Percentiles rank a stretch among this genome's conserved stretches.
Conservation (phyloP, 805 yeast species). For the Candida ascalaphidarum region DNA sequence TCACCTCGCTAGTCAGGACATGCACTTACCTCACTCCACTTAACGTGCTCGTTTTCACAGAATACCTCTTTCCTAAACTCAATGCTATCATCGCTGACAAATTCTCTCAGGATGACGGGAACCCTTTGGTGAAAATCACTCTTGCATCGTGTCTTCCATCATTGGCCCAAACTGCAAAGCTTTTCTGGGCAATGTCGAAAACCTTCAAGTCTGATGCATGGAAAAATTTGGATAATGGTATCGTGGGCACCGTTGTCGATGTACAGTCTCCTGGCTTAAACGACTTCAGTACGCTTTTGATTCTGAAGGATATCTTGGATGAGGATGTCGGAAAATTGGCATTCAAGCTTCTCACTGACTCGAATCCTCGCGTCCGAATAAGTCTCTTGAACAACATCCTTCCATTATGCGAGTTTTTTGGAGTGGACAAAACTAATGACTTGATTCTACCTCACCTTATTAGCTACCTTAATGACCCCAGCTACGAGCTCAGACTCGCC, state of each 20-base stretch:
- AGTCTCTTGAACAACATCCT: slow-evolving; percentile 64
- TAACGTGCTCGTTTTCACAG: slow-evolving; percentile 71
- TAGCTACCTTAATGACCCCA: slow-evolving; percentile 80
- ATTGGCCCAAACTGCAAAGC: slow-evolving; percentile 56
- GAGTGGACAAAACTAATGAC: slow-evolving; percentile 83
- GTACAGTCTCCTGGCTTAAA: slow-evolving; percentile 14
- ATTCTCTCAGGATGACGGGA: slow-evolving; percentile 16
- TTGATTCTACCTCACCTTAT: slow-evolving; percentile 82
- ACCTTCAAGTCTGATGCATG: slow-evolving; percentile 29
- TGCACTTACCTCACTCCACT: slow-evolving; percentile 63
- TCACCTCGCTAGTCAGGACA: slow-evolving; percentile 59
- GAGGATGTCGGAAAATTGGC: slow-evolving; percentile 59
- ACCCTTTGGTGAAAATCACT: slow-evolving; percentile 39
- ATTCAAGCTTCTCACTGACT: slow-evolving; percentile 60
- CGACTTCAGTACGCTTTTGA: slow-evolving; percentile 8
- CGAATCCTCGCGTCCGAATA: slow-evolving; percentile 55
- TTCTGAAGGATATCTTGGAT: slow-evolving; percentile 36
- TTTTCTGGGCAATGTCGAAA: slow-evolving; percentile 55
- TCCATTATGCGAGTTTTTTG: slow-evolving; percentile 74
- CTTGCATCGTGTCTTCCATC: slow-evolving; percentile 69
- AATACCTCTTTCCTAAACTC: slow-evolving; percentile 71
- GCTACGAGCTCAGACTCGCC: slow-evolving; percentile 55
- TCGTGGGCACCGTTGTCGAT: slow-evolving; percentile 10
- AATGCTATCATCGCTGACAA: slow-evolving; percentile 5
- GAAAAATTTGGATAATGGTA: slow-evolving; percentile 7